A percentile compares a stretch with the other conserved stretches of the same genome.
Evolutionary conservation across 1,284 basidiomycete species (phyloP).

Genomic region (Trichosporon sp.): DNA sequence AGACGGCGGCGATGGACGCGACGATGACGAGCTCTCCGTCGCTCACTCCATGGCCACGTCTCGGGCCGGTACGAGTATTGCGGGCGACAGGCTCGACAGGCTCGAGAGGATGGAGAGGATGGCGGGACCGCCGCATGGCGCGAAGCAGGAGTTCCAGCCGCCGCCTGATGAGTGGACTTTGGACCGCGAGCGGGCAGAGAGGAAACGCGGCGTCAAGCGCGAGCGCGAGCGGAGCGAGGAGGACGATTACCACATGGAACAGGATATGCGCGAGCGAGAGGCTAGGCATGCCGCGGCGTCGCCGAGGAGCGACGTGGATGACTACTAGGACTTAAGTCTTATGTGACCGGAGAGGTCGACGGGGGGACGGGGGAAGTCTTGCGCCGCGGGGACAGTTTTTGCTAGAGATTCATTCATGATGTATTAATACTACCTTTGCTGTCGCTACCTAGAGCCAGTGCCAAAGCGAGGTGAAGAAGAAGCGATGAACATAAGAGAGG

Average conservation of each 20-base stretch:
- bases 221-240: conserved; percentile 3
- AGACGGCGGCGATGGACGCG: not conserved
- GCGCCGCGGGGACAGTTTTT: too few species aligned
- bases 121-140: not conserved
- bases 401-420: not conserved
- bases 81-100: not conserved
- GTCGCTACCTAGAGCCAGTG: not conserved
- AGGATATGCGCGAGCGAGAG: not conserved
- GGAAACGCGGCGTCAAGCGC: not conserved
- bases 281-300: not conserved
- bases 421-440: not conserved
- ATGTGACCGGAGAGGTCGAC: too few species aligned
- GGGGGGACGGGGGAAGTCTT: too few species aligned
- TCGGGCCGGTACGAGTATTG: not conserved
- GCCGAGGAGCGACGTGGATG: not conserved
- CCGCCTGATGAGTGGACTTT: not conserved
- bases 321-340: too few species aligned
- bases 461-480: not conserved
- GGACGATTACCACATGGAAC: conserved; percentile 8
- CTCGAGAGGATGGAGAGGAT: not conserved
- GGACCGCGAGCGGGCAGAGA: not conserved
- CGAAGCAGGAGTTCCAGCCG: not conserved
- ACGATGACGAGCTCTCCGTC: not conserved
- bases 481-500: too few species aligned
- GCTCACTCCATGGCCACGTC: not conserved